Conservation (phyloP, 2,329 filamentous ascomycete species). For the Magnaporthiopsis rhizophila region DNA sequence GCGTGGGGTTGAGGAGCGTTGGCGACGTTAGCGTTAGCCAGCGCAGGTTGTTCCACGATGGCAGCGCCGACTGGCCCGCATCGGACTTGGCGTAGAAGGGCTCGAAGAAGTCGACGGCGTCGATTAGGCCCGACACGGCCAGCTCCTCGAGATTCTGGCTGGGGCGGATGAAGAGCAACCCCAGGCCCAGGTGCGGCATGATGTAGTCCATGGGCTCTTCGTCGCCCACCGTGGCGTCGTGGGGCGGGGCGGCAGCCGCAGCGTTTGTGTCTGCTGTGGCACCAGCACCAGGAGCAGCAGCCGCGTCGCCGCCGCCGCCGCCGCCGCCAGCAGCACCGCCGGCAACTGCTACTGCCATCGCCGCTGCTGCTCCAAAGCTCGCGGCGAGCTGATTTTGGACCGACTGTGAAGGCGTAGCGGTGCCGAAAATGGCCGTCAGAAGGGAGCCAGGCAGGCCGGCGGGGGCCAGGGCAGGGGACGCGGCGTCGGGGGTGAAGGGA, state of each 20-base stretch:
- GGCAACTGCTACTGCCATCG: not conserved
- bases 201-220: not conserved
- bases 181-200: slow-evolving; percentile 3
- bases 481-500: too few species aligned
- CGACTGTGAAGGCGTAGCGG: too few species aligned
- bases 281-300: too few species aligned
- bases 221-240: not conserved
- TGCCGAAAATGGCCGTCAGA: too few species aligned
- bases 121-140: slow-evolving; percentile 10
- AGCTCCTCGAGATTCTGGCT: slow-evolving; percentile 11
- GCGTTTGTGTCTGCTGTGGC: too few species aligned
- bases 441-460: not conserved
- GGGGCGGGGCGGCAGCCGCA: too few species aligned
- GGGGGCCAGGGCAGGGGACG: not conserved
- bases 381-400: too few species aligned
- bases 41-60: slow-evolving; percentile 17
- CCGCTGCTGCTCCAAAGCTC: not conserved
- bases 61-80: slow-evolving; percentile 6
- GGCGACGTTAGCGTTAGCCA: slow-evolving; percentile 18
- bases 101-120: slow-evolving; percentile 17
- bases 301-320: not conserved
- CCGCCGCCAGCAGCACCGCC: not conserved
- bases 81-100: slow-evolving; percentile 11
- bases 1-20: slow-evolving; percentile 11
- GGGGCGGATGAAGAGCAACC: slow-evolving; percentile 7